phyloP scores from a whole-genome alignment of 805 yeast species.

The Limtongozyma cylindracea region DNA sequence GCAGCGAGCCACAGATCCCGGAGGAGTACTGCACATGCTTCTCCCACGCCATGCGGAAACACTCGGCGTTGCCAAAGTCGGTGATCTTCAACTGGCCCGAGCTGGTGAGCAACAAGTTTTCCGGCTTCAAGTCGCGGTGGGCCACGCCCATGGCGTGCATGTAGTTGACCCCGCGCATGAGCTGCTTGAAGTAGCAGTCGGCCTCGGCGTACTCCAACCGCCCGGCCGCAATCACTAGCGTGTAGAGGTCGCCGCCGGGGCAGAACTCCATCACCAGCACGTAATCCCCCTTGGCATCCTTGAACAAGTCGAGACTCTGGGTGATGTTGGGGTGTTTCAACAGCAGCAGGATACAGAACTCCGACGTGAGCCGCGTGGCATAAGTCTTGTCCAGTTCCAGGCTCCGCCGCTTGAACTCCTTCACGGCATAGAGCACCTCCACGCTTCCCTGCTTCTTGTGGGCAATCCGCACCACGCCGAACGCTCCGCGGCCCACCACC shows the following conservation, averaged over 20 bases:
- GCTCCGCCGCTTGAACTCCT: conserved; percentile 46
- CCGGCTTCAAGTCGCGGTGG: conserved; percentile 80
- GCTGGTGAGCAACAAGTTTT: conserved; percentile 50
- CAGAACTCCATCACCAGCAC: conserved; percentile 76
- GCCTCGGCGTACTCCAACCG: conserved; percentile 64
- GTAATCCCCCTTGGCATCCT: conserved; percentile 64
- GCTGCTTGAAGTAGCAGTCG: conserved; percentile 74
- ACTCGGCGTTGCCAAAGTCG: conserved; percentile 72
- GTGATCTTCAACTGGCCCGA: conserved; percentile 58
- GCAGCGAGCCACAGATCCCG: conserved; percentile 69
- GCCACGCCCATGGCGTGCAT: conserved; percentile 83
- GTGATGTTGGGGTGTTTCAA: conserved; percentile 60
- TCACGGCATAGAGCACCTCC: conserved; percentile 43
- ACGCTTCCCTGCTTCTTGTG: conserved; percentile 40
- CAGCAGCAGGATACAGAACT: conserved; percentile 61
- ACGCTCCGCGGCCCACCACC: conserved; percentile 80
- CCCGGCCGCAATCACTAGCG: conserved; percentile 52
- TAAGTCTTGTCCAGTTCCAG: conserved; percentile 42
- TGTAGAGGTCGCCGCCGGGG: conserved; percentile 59
- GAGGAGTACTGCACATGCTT: conserved; percentile 38
- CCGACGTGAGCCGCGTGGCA: conserved; percentile 51
- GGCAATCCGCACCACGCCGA: conserved; percentile 77
- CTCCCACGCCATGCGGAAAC: conserved; percentile 75
- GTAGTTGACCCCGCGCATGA: conserved; percentile 61
- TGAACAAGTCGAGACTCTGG: conserved; percentile 46